These are phyloP conservation scores for Saturnispora sekii DNA, from an alignment of 805 yeast genomes.

Conservation along the genomic window DNA sequence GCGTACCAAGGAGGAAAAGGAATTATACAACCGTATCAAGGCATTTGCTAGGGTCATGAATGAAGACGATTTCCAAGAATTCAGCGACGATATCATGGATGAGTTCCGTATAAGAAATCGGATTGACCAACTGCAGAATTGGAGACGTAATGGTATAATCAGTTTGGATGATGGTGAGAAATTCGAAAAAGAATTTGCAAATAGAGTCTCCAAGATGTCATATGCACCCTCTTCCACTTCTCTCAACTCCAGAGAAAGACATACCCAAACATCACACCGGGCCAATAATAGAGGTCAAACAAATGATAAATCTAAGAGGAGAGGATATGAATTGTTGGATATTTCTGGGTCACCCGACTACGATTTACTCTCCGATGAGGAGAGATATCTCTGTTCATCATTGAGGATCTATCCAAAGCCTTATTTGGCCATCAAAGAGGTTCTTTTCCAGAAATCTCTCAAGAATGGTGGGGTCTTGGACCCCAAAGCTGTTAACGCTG, in stretches of 20 bases:
- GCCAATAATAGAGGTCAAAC: conserved; percentile 26
- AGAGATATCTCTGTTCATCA: conserved; percentile 74
- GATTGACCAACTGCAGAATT: conserved; percentile 84
- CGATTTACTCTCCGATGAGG: conserved; percentile 77
- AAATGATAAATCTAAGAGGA: conserved; percentile 20
- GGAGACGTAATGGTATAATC: conserved; percentile 85
- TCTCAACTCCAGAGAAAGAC: conserved; percentile 21
- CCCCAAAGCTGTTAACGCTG: conserved; percentile 76
- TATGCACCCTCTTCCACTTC: conserved; percentile 12
- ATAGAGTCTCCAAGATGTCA: conserved; percentile 35
- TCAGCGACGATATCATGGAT: conserved; percentile 60
- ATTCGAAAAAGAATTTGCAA: conserved; percentile 80
- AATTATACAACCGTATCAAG: conserved; percentile 62
- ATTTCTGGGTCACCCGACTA: conserved; percentile 74
- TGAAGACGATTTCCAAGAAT: conserved; percentile 68
- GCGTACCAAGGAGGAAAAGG: conserved; percentile 84
- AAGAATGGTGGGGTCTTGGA: conserved; percentile 77
- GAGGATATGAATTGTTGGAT: conserved; percentile 44
- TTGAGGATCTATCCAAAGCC: conserved; percentile 88
- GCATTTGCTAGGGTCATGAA: conserved; percentile 77
- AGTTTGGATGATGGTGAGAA: conserved; percentile 72
- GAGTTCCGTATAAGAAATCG: conserved; percentile 74
- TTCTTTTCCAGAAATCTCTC: conserved; percentile 76
- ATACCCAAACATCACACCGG: conserved; percentile 24
- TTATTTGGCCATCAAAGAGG: conserved; percentile 84